Evolutionary conservation across 2,329 filamentous ascomycete genomes (phyloP), one percentile per base, ranked within the genome.

Genomic region (Didymella pinodella): DNA sequence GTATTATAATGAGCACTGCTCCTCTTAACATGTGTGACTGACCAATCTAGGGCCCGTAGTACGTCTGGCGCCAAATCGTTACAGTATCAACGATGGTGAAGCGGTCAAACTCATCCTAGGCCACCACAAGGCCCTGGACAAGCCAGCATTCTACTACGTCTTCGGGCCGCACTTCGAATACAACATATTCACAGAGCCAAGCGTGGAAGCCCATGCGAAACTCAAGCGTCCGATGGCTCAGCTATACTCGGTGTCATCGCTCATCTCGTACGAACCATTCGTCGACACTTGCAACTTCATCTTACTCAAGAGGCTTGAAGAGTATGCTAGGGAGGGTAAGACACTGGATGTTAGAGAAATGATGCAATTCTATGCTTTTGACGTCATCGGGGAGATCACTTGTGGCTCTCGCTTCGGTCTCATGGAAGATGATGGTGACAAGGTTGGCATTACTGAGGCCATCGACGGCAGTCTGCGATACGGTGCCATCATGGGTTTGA

Each of bases 311-410:
- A 63, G 67, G 8, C 70, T 81, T 58, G 48, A 53, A 5, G 65
- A 74, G 25, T 63, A 67, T 32, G 55, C 68, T 22, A 62, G 61
- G 16, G 49, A 68, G 43, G 28, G 41, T 1, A 47, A 71, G 3
- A 52, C 59, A 0, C 62, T 84, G 3, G 75, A 85, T 59, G 61
- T 83, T 40, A 65, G 66, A 4, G 72, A 78, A 47, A 81, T 78
- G 77, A 69, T 83, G 28, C 81, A 83, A 59, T 83, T 74, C 60
- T 84, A 80, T 54, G 81, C 80, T 0, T 82, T 83, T 41, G 81
- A 85, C 48, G 81, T 85, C 1, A 84, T 86, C 29, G 82, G 82
- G 0, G 77, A 81, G 36, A 82, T 86, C 18, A 84, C 81, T 0
- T 80, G 79, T 40, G 71, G 73, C 71, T 38, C 61, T 16, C 40